Conservation (phyloP, 192 early-diverging fungal species). For the Coemansia sp. region DNA sequence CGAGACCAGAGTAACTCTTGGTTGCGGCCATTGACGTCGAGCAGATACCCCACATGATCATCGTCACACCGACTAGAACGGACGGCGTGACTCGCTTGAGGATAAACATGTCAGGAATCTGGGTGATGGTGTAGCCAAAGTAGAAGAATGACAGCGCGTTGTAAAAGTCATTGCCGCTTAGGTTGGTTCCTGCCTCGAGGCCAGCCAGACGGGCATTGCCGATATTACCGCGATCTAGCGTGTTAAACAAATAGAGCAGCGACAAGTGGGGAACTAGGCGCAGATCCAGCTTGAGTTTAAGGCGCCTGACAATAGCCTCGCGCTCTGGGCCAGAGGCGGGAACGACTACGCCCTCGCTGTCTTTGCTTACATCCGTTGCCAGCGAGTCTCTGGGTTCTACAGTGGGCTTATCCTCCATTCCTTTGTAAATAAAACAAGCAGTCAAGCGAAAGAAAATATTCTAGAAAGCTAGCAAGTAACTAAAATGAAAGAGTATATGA, state of each 20-base stretch:
- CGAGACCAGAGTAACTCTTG: slow-evolving; percentile 23
- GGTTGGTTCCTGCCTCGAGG: slow-evolving; percentile 44
- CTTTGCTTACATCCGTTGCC: neutral
- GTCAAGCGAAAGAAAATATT: neutral
- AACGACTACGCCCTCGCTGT: slow-evolving; percentile 12
- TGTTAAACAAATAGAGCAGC: slow-evolving; percentile 65
- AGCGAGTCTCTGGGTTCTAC: neutral
- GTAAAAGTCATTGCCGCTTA: slow-evolving; percentile 53
- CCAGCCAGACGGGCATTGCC: slow-evolving; percentile 64
- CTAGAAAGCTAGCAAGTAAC: neutral
- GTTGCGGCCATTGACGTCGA: slow-evolving; percentile 63
- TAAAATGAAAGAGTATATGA: neutral
- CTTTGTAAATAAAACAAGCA: neutral
- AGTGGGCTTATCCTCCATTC: slow-evolving; percentile 11
- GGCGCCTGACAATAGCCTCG: slow-evolving; percentile 38
- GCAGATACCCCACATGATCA: slow-evolving; percentile 70
- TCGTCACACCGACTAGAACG: slow-evolving; percentile 61
- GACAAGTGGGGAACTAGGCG: slow-evolving; percentile 62
- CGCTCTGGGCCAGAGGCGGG: slow-evolving; percentile 41
- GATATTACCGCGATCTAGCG: slow-evolving; percentile 73
- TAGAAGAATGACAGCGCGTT: slow-evolving; percentile 55
- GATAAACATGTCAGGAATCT: slow-evolving; percentile 77
- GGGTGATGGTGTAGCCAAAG: slow-evolving; percentile 66
- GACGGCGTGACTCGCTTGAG: slow-evolving; percentile 63
- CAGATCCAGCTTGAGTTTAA: slow-evolving; percentile 58